phyloP scores from a whole-genome alignment of 2,329 filamentous ascomycete genomes.

The Monilinia fructigena region DNA sequence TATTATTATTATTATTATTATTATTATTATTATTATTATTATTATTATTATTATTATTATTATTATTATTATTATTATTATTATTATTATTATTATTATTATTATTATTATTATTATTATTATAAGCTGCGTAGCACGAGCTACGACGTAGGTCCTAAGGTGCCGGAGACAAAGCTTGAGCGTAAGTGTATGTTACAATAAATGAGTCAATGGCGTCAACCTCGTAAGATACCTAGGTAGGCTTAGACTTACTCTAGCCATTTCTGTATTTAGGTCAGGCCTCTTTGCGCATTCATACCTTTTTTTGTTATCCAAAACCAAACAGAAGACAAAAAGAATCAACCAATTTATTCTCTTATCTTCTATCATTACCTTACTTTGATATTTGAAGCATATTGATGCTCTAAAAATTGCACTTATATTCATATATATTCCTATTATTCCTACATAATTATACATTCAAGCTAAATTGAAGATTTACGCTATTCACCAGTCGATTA shows the following conservation, averaged over 20 bases:
- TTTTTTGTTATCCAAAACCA: background rate
- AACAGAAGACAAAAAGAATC: background rate
- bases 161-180: too few relatives aligned
- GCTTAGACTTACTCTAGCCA: background rate
- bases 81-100: too few relatives aligned
- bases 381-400: background rate
- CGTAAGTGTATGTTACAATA: background rate
- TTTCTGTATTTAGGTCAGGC: background rate
- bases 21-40: too few relatives aligned
- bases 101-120: too few relatives aligned
- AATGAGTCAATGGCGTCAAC: constrained; percentile 15
- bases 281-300: background rate
- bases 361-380: background rate
- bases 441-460: background rate
- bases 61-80: too few relatives aligned
- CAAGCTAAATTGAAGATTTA: background rate
- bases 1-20: too few relatives aligned
- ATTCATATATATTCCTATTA: too few relatives aligned
- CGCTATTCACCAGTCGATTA: constrained; percentile 29
- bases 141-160: too few relatives aligned
- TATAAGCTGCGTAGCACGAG: too few relatives aligned
- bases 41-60: too few relatives aligned
- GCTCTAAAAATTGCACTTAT: too few relatives aligned
- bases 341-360: background rate
- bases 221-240: background rate